Evolutionary conservation across 169 alveolate genomes (phyloP).

Genomic region (Theileria parva): DNA sequence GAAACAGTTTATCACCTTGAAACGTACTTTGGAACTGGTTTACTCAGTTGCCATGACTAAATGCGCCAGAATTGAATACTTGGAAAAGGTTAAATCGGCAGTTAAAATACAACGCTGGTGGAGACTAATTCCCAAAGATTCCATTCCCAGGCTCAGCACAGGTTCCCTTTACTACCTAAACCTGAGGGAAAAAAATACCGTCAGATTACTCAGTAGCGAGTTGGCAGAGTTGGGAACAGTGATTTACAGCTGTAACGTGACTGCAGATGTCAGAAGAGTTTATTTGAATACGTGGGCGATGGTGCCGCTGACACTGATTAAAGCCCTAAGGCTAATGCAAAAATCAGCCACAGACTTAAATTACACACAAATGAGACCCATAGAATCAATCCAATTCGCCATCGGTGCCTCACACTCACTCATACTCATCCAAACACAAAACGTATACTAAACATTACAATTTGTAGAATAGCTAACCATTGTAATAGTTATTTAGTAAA

Average conservation of each 20-base stretch:
- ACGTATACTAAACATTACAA: constrained; percentile 15
- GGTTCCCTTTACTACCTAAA: constrained; percentile 50
- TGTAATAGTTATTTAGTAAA: background rate
- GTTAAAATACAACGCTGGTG: constrained; percentile 75
- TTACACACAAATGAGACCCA: constrained; percentile 4
- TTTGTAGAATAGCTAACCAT: constrained; percentile 7
- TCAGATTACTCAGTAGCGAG: background rate
- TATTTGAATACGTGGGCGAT: constrained; percentile 78
- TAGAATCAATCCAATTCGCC: constrained; percentile 34
- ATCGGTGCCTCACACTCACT: constrained; percentile 52
- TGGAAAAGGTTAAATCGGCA: constrained; percentile 59
- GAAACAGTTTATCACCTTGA: constrained; percentile 64
- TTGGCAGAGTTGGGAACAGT: constrained; percentile 3
- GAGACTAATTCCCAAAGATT: constrained; percentile 39
- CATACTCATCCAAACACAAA: constrained; percentile 19
- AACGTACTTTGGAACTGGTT: constrained; percentile 50
- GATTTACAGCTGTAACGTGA: constrained; percentile 40
- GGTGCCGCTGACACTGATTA: constrained; percentile 60
- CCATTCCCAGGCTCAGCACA: constrained; percentile 14
- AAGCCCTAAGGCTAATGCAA: constrained; percentile 31
- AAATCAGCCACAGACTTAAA: constrained; percentile 26
- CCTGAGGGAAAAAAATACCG: constrained; percentile 33
- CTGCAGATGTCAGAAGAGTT: constrained; percentile 59
- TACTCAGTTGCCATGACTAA: constrained; percentile 75
- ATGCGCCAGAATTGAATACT: constrained; percentile 57